These are phyloP conservation scores for Penicillium fimorum DNA, from an alignment of 495 filamentous ascomycete genomes.

Conservation along the genomic window DNA sequence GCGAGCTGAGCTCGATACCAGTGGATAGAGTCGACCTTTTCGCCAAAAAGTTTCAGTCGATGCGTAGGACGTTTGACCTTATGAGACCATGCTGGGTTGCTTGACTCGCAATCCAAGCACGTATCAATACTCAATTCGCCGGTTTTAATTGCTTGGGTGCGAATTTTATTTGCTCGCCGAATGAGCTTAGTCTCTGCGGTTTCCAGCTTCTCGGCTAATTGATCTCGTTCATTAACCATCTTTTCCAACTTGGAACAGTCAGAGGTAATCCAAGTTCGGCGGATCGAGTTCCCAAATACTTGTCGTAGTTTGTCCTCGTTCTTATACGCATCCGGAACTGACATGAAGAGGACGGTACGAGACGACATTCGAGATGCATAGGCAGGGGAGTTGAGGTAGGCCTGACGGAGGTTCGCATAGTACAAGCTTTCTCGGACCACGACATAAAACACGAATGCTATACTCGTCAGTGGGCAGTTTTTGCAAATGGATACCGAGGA, in stretches of 20 bases:
- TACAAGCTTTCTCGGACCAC: slow-evolving; percentile 66
- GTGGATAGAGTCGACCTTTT: slow-evolving; percentile 83
- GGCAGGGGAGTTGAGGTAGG: slow-evolving; percentile 68
- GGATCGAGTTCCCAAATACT: slow-evolving; percentile 59
- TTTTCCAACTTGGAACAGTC: slow-evolving; percentile 55
- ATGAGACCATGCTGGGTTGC: slow-evolving; percentile 44
- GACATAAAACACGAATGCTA: slow-evolving; percentile 64
- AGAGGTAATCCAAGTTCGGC: slow-evolving; percentile 60
- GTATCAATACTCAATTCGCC: slow-evolving; percentile 24
- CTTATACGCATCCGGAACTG: slow-evolving; percentile 59
- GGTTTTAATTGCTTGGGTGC: slow-evolving; percentile 44
- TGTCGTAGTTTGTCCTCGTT: slow-evolving; percentile 55
- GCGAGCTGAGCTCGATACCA: slow-evolving; percentile 74
- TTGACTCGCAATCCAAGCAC: slow-evolving; percentile 44
- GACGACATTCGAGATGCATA: slow-evolving; percentile 65
- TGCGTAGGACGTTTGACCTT: slow-evolving; percentile 55
- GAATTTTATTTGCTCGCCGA: slow-evolving; percentile 53
- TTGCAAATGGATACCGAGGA: neutral
- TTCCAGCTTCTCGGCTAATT: slow-evolving; percentile 59
- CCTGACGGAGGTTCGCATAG: slow-evolving; percentile 67
- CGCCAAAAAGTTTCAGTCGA: slow-evolving; percentile 52
- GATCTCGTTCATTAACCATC: slow-evolving; percentile 59
- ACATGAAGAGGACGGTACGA: slow-evolving; percentile 67
- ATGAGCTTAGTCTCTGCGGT: slow-evolving; percentile 65
- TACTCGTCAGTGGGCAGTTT: slow-evolving; percentile 9